phyloP scores from a whole-genome alignment of 345 rosid species.

The Adansonia digitata region DNA sequence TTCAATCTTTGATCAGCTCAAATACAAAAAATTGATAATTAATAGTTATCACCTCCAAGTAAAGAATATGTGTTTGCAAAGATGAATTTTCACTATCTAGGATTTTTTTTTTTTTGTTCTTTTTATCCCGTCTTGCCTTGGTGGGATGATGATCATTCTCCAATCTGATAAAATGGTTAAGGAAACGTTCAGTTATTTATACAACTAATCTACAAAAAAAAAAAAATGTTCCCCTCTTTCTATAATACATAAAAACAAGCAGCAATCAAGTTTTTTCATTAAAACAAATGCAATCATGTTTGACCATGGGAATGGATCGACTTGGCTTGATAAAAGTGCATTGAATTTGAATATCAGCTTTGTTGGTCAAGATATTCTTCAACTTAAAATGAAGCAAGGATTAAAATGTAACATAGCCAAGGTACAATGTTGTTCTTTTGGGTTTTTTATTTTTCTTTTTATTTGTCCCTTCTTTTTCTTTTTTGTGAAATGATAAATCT shows the following conservation, averaged over 20 bases:
- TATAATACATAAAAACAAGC: background rate
- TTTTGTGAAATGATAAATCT: constrained; percentile 22
- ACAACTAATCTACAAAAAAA: background rate
- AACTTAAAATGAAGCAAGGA: constrained; percentile 4
- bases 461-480: constrained; percentile 22
- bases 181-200: background rate
- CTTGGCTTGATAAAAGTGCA: background rate
- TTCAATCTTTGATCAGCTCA: too few species aligned
- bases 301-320: background rate
- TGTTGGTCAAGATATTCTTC: constrained; percentile 15
- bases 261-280: background rate
- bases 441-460: background rate
- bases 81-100: background rate
- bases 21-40: too few species aligned
- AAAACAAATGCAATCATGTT: background rate
- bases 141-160: background rate
- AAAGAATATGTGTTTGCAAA: background rate
- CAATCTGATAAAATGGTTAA: background rate
- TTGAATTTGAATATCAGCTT: constrained; percentile 16
- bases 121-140: background rate
- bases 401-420: constrained; percentile 3
- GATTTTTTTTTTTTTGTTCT: too few species aligned
- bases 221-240: background rate
- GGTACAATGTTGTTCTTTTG: constrained; percentile 13
- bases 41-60: background rate